Conservation (phyloP, 2,329 filamentous ascomycete genomes). For the Clonostachys rhizophaga region DNA sequence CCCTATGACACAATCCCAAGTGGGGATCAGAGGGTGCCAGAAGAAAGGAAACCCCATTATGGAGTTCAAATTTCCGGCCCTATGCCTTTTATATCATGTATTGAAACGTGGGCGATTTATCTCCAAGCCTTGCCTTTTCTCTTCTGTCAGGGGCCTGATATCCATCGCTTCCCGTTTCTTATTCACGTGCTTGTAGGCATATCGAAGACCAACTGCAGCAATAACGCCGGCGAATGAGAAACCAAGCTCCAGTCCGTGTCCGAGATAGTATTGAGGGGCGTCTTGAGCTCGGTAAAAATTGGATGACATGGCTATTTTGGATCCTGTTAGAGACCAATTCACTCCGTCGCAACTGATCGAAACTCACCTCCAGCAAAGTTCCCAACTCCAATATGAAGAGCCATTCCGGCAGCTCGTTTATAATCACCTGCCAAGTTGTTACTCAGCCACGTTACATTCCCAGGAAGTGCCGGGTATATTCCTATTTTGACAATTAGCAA, state of each 20-base stretch:
- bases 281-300: conserved; percentile 62
- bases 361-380: conserved; percentile 40
- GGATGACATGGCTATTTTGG: conserved; percentile 53
- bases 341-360: too few species aligned
- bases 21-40: too few species aligned
- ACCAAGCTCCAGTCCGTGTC: conserved; percentile 43
- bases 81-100: too few species aligned
- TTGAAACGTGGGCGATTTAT: too few species aligned
- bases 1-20: too few species aligned
- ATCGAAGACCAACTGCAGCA: conserved; percentile 33
- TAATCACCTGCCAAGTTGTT: conserved; percentile 68
- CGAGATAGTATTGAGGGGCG: conserved; percentile 41
- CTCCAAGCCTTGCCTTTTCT: too few species aligned
- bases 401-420: conserved; percentile 65
- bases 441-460: conserved; percentile 72
- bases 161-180: conserved; percentile 39
- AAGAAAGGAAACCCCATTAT: too few species aligned
- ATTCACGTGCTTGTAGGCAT: conserved; percentile 55
- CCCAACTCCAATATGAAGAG: conserved; percentile 57
- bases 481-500: conserved; percentile 25
- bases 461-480: conserved; percentile 76
- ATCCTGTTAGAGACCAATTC: too few species aligned
- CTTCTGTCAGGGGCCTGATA: too few species aligned
- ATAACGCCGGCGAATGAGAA: conserved; percentile 41
- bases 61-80: too few species aligned